phyloP scores from a whole-genome alignment of 768 basidiomycete species.

The Harrya chromipes region DNA sequence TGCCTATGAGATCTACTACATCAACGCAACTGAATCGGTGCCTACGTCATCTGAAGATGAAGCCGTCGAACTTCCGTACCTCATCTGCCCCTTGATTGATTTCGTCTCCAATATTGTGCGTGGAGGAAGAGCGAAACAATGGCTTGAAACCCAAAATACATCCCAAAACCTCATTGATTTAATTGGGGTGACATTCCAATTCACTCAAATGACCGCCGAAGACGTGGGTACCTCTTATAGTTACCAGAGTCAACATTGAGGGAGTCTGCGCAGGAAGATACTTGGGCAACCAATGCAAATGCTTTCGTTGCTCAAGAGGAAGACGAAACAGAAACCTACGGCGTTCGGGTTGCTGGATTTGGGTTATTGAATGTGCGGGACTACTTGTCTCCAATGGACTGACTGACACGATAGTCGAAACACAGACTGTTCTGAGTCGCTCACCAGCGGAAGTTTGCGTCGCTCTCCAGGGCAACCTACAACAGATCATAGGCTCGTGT shows the following conservation, averaged over 20 bases:
- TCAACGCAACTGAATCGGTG: conserved; percentile 50
- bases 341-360: conserved; percentile 78
- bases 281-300: conserved; percentile 87
- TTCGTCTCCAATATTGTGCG: conserved; percentile 68
- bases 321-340: conserved; percentile 81
- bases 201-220: conserved; percentile 85
- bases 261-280: conserved; percentile 64
- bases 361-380: conserved; percentile 71
- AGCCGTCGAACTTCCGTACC: conserved; percentile 66
- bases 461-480: conserved; percentile 53
- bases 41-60: conserved; percentile 76
- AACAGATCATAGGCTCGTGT: conserved; percentile 56
- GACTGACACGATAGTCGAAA: conserved; percentile 8
- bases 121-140: conserved; percentile 59
- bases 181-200: conserved; percentile 57
- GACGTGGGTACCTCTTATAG: conserved; percentile 53
- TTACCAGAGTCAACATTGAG: background rate
- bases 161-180: conserved; percentile 44
- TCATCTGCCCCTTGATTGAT: conserved; percentile 79
- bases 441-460: conserved; percentile 47
- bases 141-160: conserved; percentile 47
- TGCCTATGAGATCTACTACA: conserved; percentile 59
- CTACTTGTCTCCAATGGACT: background rate
- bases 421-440: conserved; percentile 58
- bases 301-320: conserved; percentile 94